These are phyloP conservation scores for Hirsutella thompsonii DNA, from an alignment of 2,329 filamentous ascomycete species.

Conservation along the genomic window DNA sequence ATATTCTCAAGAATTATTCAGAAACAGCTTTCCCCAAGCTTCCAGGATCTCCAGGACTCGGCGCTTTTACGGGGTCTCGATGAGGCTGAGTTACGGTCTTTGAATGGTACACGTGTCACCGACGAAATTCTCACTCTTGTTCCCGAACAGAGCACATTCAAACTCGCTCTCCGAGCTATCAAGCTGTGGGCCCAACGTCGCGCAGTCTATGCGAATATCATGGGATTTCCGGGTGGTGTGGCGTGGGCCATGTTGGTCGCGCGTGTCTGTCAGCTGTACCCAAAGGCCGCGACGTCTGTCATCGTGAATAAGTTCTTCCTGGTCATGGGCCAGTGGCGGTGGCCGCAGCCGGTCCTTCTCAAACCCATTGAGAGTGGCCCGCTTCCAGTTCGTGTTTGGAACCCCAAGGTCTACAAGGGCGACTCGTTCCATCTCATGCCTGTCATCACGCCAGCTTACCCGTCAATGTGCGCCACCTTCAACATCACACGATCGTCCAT, in stretches of 20 bases:
- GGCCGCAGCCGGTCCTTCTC: conserved; percentile 85
- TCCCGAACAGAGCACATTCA: conserved; percentile 80
- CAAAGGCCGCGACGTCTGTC: conserved; percentile 76
- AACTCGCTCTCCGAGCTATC: conserved; percentile 77
- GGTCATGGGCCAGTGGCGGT: conserved; percentile 82
- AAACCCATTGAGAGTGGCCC: conserved; percentile 77
- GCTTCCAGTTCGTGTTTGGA: conserved; percentile 81
- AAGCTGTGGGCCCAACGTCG: conserved; percentile 93
- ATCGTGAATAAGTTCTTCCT: conserved; percentile 91
- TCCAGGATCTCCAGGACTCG: conserved; percentile 67
- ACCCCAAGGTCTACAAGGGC: conserved; percentile 72
- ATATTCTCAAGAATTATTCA: conserved; percentile 71
- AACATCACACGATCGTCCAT: conserved; percentile 84
- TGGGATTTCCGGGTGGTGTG: conserved; percentile 91
- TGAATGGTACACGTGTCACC: conserved; percentile 91
- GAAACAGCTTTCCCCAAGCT: conserved; percentile 53
- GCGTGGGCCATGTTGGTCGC: conserved; percentile 98
- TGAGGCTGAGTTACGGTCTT: conserved; percentile 72
- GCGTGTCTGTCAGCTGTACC: conserved; percentile 89
- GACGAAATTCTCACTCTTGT: conserved; percentile 84
- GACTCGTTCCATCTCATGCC: conserved; percentile 91
- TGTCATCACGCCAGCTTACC: conserved; percentile 94
- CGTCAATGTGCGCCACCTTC: conserved; percentile 95
- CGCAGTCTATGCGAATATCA: conserved; percentile 90
- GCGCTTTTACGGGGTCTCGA: conserved; percentile 75